Evolutionary conservation across 2,329 filamentous ascomycete species (phyloP).

Genomic region (Diplodia sapinea): DNA sequence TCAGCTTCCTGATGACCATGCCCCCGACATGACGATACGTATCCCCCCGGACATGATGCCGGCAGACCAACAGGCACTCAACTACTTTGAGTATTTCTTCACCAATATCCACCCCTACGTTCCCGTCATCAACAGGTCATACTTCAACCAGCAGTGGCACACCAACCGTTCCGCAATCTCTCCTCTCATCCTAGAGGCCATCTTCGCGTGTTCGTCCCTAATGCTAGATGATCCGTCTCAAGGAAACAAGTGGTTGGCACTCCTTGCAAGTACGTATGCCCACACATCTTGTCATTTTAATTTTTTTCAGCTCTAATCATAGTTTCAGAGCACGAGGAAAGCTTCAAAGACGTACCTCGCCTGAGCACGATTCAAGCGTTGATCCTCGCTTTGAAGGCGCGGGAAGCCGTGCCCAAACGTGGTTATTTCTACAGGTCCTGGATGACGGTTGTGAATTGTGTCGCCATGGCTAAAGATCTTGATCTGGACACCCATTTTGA

Average conservation of each 20-base stretch:
- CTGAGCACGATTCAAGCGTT: slow-evolving; percentile 91
- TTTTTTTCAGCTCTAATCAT: slow-evolving; percentile 35
- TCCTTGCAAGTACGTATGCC: slow-evolving; percentile 74
- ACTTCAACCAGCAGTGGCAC: slow-evolving; percentile 90
- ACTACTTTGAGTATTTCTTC: slow-evolving; percentile 92
- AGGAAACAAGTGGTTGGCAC: slow-evolving; percentile 89
- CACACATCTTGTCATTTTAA: neutral
- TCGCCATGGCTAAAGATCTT: slow-evolving; percentile 91
- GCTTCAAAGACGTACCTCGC: slow-evolving; percentile 89
- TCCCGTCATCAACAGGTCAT: slow-evolving; percentile 80
- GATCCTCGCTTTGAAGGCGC: slow-evolving; percentile 84
- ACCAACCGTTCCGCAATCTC: slow-evolving; percentile 83
- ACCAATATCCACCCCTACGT: slow-evolving; percentile 89
- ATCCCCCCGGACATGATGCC: slow-evolving; percentile 96
- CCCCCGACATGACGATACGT: slow-evolving; percentile 77
- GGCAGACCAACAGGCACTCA: slow-evolving; percentile 76
- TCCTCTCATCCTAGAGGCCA: slow-evolving; percentile 83
- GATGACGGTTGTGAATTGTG: slow-evolving; percentile 92
- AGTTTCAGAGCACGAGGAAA: slow-evolving; percentile 78
- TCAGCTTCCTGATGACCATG: slow-evolving; percentile 69
- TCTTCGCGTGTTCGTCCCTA: slow-evolving; percentile 87
- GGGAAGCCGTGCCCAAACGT: slow-evolving; percentile 87
- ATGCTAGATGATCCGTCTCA: slow-evolving; percentile 82
- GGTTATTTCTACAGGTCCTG: slow-evolving; percentile 97
- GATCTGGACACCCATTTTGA: slow-evolving; percentile 86